A percentile compares a stretch with the other conserved stretches of the same genome.
Conservation (phyloP, 1,139 yeast genomes). For the Saccharomycopsis phalli region DNA sequence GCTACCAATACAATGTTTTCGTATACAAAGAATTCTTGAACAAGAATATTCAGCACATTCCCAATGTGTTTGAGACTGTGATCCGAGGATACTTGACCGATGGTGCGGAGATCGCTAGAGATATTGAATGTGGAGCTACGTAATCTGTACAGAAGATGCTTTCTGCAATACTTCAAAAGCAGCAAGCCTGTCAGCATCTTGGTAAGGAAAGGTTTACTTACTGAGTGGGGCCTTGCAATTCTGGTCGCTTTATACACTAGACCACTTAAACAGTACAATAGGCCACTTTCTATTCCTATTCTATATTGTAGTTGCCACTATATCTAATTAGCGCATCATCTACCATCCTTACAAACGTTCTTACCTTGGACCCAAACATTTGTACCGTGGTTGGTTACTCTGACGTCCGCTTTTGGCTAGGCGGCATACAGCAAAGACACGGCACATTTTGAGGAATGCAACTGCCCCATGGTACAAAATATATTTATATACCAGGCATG, state of each 20-base stretch:
- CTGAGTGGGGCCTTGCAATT: not conserved
- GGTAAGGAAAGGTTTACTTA: not conserved
- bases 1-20: conserved; percentile 59
- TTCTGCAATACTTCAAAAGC: conserved; percentile 76
- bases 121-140: conserved; percentile 55
- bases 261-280: too few relatives aligned
- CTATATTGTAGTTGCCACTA: too few relatives aligned
- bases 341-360: too few relatives aligned
- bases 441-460: too few relatives aligned
- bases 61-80: conserved; percentile 75
- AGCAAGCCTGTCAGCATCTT: conserved; percentile 33
- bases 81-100: conserved; percentile 67
- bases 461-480: too few relatives aligned
- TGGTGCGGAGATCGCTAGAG: conserved; percentile 68
- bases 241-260: not conserved
- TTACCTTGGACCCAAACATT: too few relatives aligned
- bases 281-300: too few relatives aligned
- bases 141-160: conserved; percentile 67
- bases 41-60: conserved; percentile 52
- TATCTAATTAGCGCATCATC: too few relatives aligned
- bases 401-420: too few relatives aligned
- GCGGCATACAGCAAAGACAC: too few relatives aligned
- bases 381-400: too few relatives aligned
- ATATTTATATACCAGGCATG: too few relatives aligned
- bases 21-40: conserved; percentile 61